These are phyloP conservation scores for Blepharisma stoltei DNA, from an alignment of 73 alveolate genomes.

Conservation along the genomic window DNA sequence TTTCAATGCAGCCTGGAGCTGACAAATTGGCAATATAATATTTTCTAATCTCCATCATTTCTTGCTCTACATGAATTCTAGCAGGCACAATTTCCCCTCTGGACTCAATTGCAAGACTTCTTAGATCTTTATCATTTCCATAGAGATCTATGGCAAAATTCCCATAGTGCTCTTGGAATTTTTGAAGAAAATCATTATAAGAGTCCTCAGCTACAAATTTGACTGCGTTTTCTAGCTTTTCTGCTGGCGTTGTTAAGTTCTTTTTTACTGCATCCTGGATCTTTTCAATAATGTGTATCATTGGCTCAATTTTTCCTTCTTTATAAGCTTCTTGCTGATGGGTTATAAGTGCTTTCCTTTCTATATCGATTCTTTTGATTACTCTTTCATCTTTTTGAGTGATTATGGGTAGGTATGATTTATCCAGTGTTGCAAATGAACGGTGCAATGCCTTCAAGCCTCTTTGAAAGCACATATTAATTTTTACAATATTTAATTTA, in stretches of 20 bases:
- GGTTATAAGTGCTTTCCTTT: conserved; percentile 3
- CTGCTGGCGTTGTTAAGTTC: background rate
- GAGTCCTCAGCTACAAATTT: background rate
- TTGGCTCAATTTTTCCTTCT: conserved; percentile 26
- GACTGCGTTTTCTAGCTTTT: conserved; percentile 12
- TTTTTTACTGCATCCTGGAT: conserved; percentile 5
- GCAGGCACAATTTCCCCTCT: conserved; percentile 27
- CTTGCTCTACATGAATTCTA: background rate
- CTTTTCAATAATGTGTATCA: conserved; percentile 23
- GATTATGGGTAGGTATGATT: background rate
- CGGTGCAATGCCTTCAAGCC: too few species aligned
- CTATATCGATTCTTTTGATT: background rate
- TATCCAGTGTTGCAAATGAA: too few species aligned
- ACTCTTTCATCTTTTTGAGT: background rate
- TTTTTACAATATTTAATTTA: too few species aligned
- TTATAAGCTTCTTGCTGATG: conserved; percentile 6
- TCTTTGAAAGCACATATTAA: too few species aligned
- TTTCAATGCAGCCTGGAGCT: conserved; percentile 29
- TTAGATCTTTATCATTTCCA: conserved; percentile 23
- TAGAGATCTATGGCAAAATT: conserved; percentile 14
- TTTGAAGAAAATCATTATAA: conserved; percentile 1
- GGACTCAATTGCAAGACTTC: background rate
- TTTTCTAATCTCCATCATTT: conserved; percentile 23
- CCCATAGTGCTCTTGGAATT: background rate
- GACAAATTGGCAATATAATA: background rate